phyloP scores from a whole-genome alignment of 768 basidiomycete species.

The Phlebiopsis flavidoalba region DNA sequence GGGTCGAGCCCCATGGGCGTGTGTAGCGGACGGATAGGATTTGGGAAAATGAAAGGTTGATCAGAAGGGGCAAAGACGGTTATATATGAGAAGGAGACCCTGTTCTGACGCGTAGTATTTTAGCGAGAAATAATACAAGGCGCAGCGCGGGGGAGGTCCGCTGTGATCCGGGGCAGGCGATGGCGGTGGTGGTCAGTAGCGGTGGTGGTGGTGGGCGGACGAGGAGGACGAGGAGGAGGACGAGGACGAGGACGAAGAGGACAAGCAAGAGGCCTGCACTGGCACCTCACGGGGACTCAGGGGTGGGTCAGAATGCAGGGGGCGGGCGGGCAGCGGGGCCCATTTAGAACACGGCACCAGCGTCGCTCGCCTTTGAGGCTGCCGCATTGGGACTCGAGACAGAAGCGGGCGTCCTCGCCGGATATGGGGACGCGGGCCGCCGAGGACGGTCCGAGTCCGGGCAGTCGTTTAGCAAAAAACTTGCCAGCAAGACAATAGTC shows the following conservation, averaged over 20 bases:
- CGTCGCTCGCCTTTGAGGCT: constrained; percentile 21
- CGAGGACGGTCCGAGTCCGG: constrained; percentile 1
- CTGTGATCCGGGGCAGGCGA: constrained; percentile 23
- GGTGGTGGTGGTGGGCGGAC: too few relatives aligned
- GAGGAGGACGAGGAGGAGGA: constrained; percentile 8
- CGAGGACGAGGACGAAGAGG: constrained; percentile 6
- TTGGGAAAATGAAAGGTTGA: constrained; percentile 26
- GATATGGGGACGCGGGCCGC: constrained; percentile 12
- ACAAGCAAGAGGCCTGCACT: not conserved
- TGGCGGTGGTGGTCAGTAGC: constrained; percentile 21
- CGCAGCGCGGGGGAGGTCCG: constrained; percentile 18
- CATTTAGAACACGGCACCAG: not conserved
- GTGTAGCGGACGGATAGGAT: constrained; percentile 17
- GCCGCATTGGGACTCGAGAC: constrained; percentile 14
- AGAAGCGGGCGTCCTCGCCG: constrained; percentile 19
- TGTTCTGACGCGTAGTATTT: constrained; percentile 12
- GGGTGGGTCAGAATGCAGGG: not conserved
- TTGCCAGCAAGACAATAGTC: too few relatives aligned
- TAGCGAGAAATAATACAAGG: constrained; percentile 10
- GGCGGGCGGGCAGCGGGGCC: not conserved
- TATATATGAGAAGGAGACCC: constrained; percentile 18
- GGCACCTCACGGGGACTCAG: too few relatives aligned
- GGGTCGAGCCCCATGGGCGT: constrained; percentile 19
- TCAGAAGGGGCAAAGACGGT: constrained; percentile 18
- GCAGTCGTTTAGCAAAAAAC: not conserved